Conservation (phyloP, 1,139 yeast genomes). For the Blastobotrys arbuscula region DNA sequence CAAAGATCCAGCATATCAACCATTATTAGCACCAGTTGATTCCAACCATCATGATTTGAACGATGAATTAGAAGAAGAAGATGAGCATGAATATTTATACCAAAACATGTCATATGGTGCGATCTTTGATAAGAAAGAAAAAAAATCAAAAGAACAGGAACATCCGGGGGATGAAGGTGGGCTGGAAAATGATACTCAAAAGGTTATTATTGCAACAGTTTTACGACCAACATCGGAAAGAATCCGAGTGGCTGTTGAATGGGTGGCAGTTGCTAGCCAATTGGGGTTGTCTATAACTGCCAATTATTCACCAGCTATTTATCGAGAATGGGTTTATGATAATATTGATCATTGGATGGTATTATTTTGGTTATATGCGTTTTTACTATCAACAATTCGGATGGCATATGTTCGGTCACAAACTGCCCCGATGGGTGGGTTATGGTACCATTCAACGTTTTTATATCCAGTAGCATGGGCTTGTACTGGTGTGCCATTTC, state of each 20-base stretch:
- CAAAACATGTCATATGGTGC: slow-evolving; percentile 18
- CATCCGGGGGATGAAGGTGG: background rate
- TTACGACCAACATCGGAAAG: slow-evolving; percentile 27
- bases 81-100: slow-evolving; percentile 10
- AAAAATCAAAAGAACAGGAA: background rate
- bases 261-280: slow-evolving; percentile 34
- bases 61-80: slow-evolving; percentile 15
- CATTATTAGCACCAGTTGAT: slow-evolving; percentile 14
- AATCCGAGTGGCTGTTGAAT: slow-evolving; percentile 25
- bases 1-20: slow-evolving; percentile 23
- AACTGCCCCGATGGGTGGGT: slow-evolving; percentile 31
- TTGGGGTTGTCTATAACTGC: slow-evolving; percentile 33
- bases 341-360: background rate
- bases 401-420: slow-evolving; percentile 40
- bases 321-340: slow-evolving; percentile 17
- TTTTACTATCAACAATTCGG: slow-evolving; percentile 48
- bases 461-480: slow-evolving; percentile 51
- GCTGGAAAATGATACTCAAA: slow-evolving; percentile 10
- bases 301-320: slow-evolving; percentile 34
- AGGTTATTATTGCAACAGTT: slow-evolving; percentile 25
- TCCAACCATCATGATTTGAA: background rate
- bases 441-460: slow-evolving; percentile 64
- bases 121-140: slow-evolving; percentile 9
- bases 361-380: slow-evolving; percentile 52
- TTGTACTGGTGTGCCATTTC: slow-evolving; percentile 50